Percentiles rank a stretch among this genome's conserved stretches.
phyloP scores from a whole-genome alignment of 495 filamentous ascomycete genomes.

The Amniculicola lignicola region DNA sequence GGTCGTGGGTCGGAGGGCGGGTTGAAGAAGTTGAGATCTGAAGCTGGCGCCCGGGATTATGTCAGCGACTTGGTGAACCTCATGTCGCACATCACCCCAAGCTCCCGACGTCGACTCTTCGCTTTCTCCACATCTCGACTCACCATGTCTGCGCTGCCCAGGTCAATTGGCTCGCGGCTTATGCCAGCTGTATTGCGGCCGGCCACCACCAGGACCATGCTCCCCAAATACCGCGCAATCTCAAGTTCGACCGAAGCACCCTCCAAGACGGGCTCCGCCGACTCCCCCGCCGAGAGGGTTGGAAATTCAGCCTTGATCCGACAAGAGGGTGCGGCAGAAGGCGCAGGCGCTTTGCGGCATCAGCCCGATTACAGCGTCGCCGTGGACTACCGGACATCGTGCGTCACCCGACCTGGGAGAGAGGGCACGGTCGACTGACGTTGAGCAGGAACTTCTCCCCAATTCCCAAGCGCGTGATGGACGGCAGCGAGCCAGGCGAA shows the following conservation, averaged over 20 bases:
- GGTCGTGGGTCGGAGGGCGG: conserved; percentile 5
- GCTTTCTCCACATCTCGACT: background rate
- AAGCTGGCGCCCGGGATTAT: no score
- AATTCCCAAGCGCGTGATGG: conserved; percentile 80
- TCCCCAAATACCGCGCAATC: conserved; percentile 21
- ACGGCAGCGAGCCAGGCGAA: conserved; percentile 79
- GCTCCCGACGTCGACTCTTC: background rate
- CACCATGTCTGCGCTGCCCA: conserved; percentile 31
- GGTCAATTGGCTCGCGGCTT: conserved; percentile 35
- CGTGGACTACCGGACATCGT: conserved; percentile 81
- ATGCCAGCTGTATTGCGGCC: conserved; percentile 15
- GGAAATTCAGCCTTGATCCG: conserved; percentile 51
- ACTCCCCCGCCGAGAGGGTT: conserved; percentile 25
- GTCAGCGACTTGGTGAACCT: background rate
- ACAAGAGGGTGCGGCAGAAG: conserved; percentile 52
- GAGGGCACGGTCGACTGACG: conserved; percentile 26
- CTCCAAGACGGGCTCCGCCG: conserved; percentile 19
- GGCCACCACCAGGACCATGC: conserved; percentile 1
- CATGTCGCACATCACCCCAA: conserved; percentile 5
- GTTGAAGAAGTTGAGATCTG: conserved; percentile 6
- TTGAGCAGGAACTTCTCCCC: conserved; percentile 74
- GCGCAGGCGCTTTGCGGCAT: conserved; percentile 57
- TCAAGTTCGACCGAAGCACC: conserved; percentile 16
- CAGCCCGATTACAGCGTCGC: conserved; percentile 75
- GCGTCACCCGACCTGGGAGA: conserved; percentile 34